Conservation (phyloP, 208 protist genomes). For the Crithidia mellificae region DNA sequence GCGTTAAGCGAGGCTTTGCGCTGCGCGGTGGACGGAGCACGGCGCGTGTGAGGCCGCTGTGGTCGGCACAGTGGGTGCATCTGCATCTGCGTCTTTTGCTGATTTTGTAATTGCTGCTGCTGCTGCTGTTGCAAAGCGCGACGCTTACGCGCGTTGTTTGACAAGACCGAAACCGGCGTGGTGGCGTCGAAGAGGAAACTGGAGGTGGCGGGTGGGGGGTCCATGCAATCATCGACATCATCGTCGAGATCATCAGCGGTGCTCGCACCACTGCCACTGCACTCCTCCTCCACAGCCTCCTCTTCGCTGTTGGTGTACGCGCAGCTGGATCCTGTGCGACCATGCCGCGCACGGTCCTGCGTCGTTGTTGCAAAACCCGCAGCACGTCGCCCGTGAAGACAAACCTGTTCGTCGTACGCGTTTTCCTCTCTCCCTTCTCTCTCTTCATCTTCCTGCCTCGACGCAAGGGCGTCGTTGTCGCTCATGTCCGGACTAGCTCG, state of each 20-base stretch:
- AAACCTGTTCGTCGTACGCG: too few relatives aligned
- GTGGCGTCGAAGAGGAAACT: constrained; percentile 25
- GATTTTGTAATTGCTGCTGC: too few relatives aligned
- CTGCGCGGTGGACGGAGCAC: not conserved
- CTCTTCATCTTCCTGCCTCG: not conserved
- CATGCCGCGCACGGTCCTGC: too few relatives aligned
- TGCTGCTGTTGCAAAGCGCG: not conserved
- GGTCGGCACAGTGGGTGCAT: not conserved
- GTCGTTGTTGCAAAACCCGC: too few relatives aligned
- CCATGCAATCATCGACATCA: not conserved
- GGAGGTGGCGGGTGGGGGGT: not conserved
- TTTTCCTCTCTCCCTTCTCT: too few relatives aligned
- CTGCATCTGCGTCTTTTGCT: too few relatives aligned
- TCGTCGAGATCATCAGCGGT: not conserved
- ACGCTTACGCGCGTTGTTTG: not conserved
- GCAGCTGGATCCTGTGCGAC: too few relatives aligned
- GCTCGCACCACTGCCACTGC: not conserved
- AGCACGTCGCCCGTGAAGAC: too few relatives aligned
- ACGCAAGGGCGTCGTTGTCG: too few relatives aligned
- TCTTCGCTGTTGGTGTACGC: too few relatives aligned
- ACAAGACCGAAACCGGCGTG: constrained; percentile 22
- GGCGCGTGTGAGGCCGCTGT: not conserved
- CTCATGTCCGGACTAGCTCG: too few relatives aligned
- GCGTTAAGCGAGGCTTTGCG: too few relatives aligned
- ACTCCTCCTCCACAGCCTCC: not conserved